Evolutionary conservation across 1,284 basidiomycete species (phyloP).

Genomic region (Ustilago hordei): DNA sequence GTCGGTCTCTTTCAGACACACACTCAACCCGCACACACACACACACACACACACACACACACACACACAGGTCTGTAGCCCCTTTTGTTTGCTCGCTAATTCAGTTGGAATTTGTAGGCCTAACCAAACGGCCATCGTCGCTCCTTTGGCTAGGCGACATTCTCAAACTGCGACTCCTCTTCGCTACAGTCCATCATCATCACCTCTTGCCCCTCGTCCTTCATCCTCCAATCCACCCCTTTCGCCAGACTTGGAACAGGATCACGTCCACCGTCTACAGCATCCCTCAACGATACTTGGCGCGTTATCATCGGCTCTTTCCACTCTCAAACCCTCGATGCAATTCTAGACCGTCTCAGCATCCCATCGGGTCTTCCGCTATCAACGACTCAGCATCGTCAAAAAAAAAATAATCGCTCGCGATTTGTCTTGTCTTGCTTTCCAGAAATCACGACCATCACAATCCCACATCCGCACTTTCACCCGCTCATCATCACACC

Average conservation of each 20-base stretch:
- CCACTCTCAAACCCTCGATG: background rate
- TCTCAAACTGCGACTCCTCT: background rate
- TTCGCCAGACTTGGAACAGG: background rate
- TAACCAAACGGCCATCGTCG: background rate
- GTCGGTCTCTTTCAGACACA: background rate
- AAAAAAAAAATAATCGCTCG: no score
- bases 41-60: background rate
- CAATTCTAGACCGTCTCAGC: background rate
- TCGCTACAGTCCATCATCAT: background rate
- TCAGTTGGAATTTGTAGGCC: background rate
- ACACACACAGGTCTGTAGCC: background rate
- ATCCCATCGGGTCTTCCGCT: background rate
- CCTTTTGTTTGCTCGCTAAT: background rate
- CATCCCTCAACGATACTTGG: background rate
- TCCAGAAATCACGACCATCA: background rate
- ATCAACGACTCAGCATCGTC: background rate
- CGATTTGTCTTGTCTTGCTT: background rate
- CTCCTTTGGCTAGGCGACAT: background rate
- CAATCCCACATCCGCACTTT: background rate
- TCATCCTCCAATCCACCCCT: background rate
- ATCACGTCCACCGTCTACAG: background rate
- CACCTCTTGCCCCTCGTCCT: background rate
- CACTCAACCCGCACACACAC: background rate
- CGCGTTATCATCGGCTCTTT: background rate
- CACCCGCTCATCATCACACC: constrained; percentile 5